Evolutionary conservation across 1,284 basidiomycete genomes (phyloP).

Genomic region (Ustilago hordei): DNA sequence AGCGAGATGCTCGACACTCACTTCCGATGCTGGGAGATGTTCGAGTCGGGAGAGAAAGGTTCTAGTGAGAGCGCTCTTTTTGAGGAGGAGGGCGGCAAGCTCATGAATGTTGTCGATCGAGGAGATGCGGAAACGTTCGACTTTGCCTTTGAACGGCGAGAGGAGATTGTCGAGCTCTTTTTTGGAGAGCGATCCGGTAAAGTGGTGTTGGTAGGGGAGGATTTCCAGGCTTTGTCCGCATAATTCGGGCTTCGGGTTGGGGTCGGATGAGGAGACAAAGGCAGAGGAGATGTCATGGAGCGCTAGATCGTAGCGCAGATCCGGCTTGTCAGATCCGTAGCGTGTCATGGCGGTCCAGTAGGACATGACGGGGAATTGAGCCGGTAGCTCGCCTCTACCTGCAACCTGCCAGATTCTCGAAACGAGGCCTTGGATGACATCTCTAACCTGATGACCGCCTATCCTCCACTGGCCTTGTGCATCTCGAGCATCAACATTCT

Average conservation of each 20-base stretch:
- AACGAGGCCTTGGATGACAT: slow-evolving; percentile 59
- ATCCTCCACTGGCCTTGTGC: slow-evolving; percentile 77
- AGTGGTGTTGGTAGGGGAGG: slow-evolving; percentile 38
- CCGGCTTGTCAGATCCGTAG: slow-evolving; percentile 95
- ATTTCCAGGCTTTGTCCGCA: slow-evolving; percentile 37
- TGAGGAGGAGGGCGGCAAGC: slow-evolving; percentile 52
- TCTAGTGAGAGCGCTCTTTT: slow-evolving; percentile 52
- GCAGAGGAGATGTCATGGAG: slow-evolving; percentile 50
- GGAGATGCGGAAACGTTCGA: slow-evolving; percentile 57
- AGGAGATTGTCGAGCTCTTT: slow-evolving; percentile 53
- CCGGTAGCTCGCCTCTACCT: slow-evolving; percentile 74
- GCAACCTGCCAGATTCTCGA: slow-evolving; percentile 77
- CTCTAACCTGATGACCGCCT: slow-evolving; percentile 61
- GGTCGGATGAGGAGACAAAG: slow-evolving; percentile 18
- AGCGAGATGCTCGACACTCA: slow-evolving; percentile 40
- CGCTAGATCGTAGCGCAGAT: slow-evolving; percentile 81
- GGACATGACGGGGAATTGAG: slow-evolving; percentile 54
- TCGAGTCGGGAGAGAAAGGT: slow-evolving; percentile 21
- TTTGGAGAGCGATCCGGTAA: slow-evolving; percentile 39
- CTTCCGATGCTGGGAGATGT: slow-evolving; percentile 36
- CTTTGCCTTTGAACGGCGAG: slow-evolving; percentile 24
- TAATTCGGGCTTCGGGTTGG: not conserved
- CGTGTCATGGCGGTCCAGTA: slow-evolving; percentile 58
- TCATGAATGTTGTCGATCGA: slow-evolving; percentile 45
- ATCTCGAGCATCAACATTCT: slow-evolving; percentile 19